Base-by-base conservation (phyloP, 768 basidiomycete species). In the Symmetrospora coprosmae region DNA sequence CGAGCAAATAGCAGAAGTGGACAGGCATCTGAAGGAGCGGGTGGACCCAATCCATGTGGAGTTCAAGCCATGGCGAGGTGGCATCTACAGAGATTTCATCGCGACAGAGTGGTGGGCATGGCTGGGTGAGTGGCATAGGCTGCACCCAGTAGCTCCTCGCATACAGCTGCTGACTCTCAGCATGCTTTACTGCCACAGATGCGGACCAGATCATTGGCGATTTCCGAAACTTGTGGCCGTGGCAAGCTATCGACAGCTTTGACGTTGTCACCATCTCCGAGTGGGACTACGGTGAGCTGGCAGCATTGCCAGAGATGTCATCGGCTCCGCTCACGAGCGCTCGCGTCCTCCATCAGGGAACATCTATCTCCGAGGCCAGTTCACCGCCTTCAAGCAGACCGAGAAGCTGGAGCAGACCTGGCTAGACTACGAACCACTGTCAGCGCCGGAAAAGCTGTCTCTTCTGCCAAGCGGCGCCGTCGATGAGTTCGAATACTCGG, bases 51-150 rank as follows among this genome's bases (percentile, higher is more conserved):
- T 55, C 39, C 34, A 55, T 55, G 34, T 33, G 30, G 52, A 55
- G 30, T 55, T 55, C 19, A 55, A 55, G 25, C 52, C 52, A 30
- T 28, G 34, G 52, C n/a, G 52, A 7, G 52, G 52, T 6, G 25
- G 4, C 3, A 41, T 55, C 16, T 55, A 55, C 23, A 55, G 40
- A 19, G 9, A 41, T 38, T 55, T 33, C 34, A 30, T 55, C 6
- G 30, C 37, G 38, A 55, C 52, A 16, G 39, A 55, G 25, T 55
- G 52, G 52, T 55, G 52, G 52, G 52, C 52, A 28, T 50, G 49
- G 49, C 31, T 21, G 27, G 49, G 49, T 50, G 28, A 50, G 49
- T 50, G 19, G 38, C 38, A 39, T 11, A 11, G 45, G 45, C 23
- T 47, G 45, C 11, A 47, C 23, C 45, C 45, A 47, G 45, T 11